Evolutionary conservation across 352 stramenopile genomes (phyloP), one percentile per base, ranked within the genome.

Genomic region (Globisporangium nagaii): DNA sequence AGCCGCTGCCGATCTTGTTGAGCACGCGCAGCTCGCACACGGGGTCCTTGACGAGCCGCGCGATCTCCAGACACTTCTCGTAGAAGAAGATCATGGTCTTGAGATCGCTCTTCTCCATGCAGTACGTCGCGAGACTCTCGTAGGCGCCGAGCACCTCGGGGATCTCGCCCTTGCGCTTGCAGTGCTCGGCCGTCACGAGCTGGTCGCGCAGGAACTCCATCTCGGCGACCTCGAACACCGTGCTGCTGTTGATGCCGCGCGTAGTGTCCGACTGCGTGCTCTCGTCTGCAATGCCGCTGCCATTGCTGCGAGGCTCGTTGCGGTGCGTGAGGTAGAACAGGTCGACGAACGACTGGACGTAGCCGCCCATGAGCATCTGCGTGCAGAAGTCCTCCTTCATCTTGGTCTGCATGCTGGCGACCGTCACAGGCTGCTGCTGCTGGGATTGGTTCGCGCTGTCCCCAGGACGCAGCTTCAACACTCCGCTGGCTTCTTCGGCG

Each of bases 341-440:
- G 66, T 98, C 92, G n/a, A 97, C 88, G 58, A 85, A 98, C 8
- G 84, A 94, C 64, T 97, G 90, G 35, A 97, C 90, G 63, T 95
- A 96, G 30, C 92, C 92, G 22, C 73, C 70, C 58, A 87, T 76
- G 12, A 97, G 75, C 51, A 97, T 81, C 42, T 94, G 76, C 43
- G 90, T 84, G 55, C 87, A 97, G 6, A 90, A 68, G 15, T 86
- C 70, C 56, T 91, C 78, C 54, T 88, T 86, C 49, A 88, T 71
- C 40, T 85, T 88, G 17, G 68, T 64, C 28, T 89, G 79, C 1
- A 43, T 27, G n/a, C 25, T 30, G 7, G 31, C 42, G 20, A 22
- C 12, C 20, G 35, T 19, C 15, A 50, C 20, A 2, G 12, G 24
- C 65, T 56, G 39, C 46, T 68, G 44, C 20, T 41, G 49, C 28